Conservation (phyloP, 2,329 filamentous ascomycete genomes). For the Fusarium brevicatenulatum region DNA sequence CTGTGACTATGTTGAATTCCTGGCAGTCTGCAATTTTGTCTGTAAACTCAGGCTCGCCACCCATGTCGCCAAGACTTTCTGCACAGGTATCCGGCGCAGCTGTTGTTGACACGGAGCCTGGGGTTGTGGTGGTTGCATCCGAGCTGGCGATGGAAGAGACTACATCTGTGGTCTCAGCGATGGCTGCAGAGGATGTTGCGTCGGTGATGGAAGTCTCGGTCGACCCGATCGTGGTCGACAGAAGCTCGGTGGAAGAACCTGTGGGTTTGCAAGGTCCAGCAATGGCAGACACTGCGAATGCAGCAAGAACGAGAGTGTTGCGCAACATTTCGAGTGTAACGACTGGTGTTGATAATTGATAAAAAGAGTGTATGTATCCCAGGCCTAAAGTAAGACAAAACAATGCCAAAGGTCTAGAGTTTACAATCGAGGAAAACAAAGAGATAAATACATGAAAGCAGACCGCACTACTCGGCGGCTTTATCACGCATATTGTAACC, state of each 20-base stretch:
- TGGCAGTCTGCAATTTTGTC: rapidly evolving
- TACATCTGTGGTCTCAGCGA: not conserved
- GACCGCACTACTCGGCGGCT: not conserved
- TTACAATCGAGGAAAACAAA: not conserved
- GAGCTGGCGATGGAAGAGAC: not conserved
- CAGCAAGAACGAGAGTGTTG: not conserved
- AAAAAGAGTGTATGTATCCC: not conserved
- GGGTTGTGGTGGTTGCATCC: not conserved
- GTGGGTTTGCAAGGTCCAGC: not conserved
- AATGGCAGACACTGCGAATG: not conserved
- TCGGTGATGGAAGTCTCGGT: not conserved
- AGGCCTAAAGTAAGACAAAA: rapidly evolving
- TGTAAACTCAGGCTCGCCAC: not conserved
- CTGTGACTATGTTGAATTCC: not conserved
- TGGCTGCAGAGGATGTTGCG: not conserved
- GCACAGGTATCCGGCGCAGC: not conserved
- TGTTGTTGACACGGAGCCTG: not conserved
- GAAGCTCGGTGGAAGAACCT: not conserved
- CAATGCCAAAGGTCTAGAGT: not conserved
- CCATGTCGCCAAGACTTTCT: rapidly evolving
- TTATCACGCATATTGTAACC: not conserved
- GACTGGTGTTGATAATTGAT: not conserved
- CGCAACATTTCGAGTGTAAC: not conserved
- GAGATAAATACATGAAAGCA: not conserved
- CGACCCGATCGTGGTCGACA: not conserved